A percentile compares a stretch with the other conserved stretches of the same genome.
Evolutionary conservation across 2,329 filamentous ascomycete species (phyloP).

Genomic region (Aspergillus bombycis): DNA sequence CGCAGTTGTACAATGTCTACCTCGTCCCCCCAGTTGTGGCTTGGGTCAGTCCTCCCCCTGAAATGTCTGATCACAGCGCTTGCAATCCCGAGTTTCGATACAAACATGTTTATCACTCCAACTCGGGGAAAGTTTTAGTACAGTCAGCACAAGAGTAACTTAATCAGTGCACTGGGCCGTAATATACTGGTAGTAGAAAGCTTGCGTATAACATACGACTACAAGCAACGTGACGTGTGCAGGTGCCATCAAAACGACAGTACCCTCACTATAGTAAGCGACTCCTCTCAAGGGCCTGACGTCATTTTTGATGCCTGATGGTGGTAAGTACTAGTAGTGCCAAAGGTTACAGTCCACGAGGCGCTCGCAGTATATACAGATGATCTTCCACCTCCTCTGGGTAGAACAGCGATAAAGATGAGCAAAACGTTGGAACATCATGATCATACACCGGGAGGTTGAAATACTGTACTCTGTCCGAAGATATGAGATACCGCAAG

Average conservation of each 20-base stretch:
- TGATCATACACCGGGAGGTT: neutral
- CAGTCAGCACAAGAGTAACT: too few species aligned
- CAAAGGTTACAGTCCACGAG: neutral
- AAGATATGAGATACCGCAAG: neutral
- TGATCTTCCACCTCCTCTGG: neutral
- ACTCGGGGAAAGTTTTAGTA: too few species aligned
- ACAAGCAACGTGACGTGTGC: neutral
- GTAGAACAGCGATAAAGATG: neutral
- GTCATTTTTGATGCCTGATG: neutral
- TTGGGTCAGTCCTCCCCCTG: neutral
- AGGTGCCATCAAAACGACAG: neutral
- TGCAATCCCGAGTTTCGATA: neutral
- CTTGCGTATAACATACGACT: neutral
- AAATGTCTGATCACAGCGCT: conserved; percentile 2
- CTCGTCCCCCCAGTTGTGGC: neutral
- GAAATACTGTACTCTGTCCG: neutral
- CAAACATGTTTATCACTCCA: neutral
- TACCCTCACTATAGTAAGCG: neutral
- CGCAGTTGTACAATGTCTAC: conserved; percentile 1
- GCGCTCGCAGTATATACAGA: neutral
- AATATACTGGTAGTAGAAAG: neutral
- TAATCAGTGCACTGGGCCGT: neutral
- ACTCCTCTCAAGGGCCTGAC: neutral
- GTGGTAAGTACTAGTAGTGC: neutral
- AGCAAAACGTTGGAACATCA: neutral